Evolutionary conservation across 1,139 yeast genomes (phyloP).

Genomic region (Diutina scorzettiae): DNA sequence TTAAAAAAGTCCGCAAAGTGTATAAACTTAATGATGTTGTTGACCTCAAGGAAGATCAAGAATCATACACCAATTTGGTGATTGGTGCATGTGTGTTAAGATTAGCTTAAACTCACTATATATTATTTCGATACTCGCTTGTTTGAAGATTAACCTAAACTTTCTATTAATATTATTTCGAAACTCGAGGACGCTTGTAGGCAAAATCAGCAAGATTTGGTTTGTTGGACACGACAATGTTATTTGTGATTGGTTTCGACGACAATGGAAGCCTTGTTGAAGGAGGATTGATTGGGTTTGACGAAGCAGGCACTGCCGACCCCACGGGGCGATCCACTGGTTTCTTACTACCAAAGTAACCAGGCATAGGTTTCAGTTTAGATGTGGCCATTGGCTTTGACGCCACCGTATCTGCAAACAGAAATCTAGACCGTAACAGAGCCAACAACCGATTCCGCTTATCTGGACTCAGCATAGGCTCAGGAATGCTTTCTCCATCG

Average conservation of each 20-base stretch:
- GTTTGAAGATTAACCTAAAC: too few species aligned
- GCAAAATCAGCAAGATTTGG: conserved; percentile 6
- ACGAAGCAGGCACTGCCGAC: too few species aligned
- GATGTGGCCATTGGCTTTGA: background rate
- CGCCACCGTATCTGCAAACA: background rate
- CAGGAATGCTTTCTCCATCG: background rate
- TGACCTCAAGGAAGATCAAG: conserved; percentile 13
- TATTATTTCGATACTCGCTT: too few species aligned
- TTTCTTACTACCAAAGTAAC: too few species aligned
- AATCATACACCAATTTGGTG: conserved; percentile 21
- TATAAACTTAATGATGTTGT: conserved; percentile 27
- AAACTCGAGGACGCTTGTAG: conserved; percentile 1
- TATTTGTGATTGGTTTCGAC: background rate
- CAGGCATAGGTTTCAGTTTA: too few species aligned
- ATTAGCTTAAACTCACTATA: conserved; percentile 22
- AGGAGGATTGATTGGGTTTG: too few species aligned
- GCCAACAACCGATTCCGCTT: background rate
- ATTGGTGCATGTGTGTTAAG: conserved; percentile 29
- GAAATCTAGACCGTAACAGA: background rate
- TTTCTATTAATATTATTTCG: background rate
- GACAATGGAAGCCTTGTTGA: background rate
- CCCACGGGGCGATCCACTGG: too few species aligned
- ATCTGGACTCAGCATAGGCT: background rate
- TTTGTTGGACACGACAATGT: too few species aligned
- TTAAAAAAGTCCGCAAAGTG: conserved; percentile 23